Evolutionary conservation across 2,329 filamentous ascomycete species (phyloP), one percentile per base, ranked within the genome.

Genomic region (Colletotrichum simmondsii): DNA sequence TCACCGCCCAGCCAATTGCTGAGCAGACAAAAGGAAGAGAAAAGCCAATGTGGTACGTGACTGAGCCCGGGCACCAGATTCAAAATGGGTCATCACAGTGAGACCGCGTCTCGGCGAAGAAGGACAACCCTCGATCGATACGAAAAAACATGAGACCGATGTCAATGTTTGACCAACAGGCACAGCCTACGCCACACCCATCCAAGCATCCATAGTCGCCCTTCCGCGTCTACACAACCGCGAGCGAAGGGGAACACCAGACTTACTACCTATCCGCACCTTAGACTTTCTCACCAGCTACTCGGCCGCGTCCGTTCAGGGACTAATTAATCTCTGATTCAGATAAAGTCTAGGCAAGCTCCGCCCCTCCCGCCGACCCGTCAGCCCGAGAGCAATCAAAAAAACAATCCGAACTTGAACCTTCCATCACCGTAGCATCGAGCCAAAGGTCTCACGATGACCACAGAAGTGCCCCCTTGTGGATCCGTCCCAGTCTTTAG

Each of bases 1-100:
- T 22, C 22, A 49, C 26, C 49, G 22, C n/a, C 53, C 58, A 65
- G 61, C 67, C 53, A 65, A 54, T 65, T 70, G 61, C 30, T 53
- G 30, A 24, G 62, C 26, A 46, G 28, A 24, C 61, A 19, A 49
- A 49, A 11, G 37, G 19, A 42, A 19, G 37, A 42, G 37, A 42
- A 54, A 49, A 26, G 37, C 30, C 52, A n/a, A 37, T 11, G 22
- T 42, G 24, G 14, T 58, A 61, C 14, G 32, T 35, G 32, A 35
- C 8, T n/a, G 5, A 19, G 42, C 8, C 42, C 42, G 19, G 42
- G 8, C 19, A 22, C 19, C 42, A 22, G 42, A 49, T n/a, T 19
- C 42, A 30, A 22, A 4, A 11, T n/a, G 24, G 46, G 30, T 12
- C n/a, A 35, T 30, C 5, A 32, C 35, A 46, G n/a, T 11, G 14